A percentile compares a stretch with the other conserved stretches of the same genome.
These are phyloP conservation scores for Talaromyces verruculosus DNA, from an alignment of 2,329 filamentous ascomycete species.

Conservation along the genomic window DNA sequence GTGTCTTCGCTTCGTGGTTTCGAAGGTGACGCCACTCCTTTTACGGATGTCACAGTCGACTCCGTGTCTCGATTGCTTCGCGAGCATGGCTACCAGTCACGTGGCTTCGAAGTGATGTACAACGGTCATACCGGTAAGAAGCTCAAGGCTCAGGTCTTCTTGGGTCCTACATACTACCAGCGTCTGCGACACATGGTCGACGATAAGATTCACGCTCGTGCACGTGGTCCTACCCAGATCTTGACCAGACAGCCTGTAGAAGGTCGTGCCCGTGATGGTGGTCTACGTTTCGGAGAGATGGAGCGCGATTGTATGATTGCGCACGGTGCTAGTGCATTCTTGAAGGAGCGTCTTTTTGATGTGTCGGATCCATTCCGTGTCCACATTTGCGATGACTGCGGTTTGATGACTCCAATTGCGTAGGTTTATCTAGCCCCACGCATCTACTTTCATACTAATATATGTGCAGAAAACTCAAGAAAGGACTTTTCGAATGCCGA, in stretches of 20 bases:
- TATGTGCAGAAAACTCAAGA: slow-evolving; percentile 74
- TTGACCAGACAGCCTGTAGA: slow-evolving; percentile 96
- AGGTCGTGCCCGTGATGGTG: slow-evolving; percentile 95
- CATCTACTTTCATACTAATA: slow-evolving; percentile 27
- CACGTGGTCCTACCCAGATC: slow-evolving; percentile 93
- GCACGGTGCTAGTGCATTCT: slow-evolving; percentile 93
- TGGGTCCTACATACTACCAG: slow-evolving; percentile 98
- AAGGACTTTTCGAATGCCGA: slow-evolving; percentile 93
- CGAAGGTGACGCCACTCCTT: slow-evolving; percentile 96
- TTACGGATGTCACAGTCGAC: slow-evolving; percentile 96
- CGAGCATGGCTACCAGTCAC: slow-evolving; percentile 90
- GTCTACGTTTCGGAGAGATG: slow-evolving; percentile 99
- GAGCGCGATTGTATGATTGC: slow-evolving; percentile 99
- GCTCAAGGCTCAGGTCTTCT: slow-evolving; percentile 89
- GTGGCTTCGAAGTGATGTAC: slow-evolving; percentile 98
- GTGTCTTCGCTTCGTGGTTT: slow-evolving; percentile 89
- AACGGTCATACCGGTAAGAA: slow-evolving; percentile 96
- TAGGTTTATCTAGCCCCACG: slow-evolving; percentile 58
- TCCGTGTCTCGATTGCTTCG: slow-evolving; percentile 83
- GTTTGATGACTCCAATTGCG: slow-evolving; percentile 98
- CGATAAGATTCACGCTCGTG: slow-evolving; percentile 99
- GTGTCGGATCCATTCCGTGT: slow-evolving; percentile 97
- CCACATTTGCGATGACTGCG: slow-evolving; percentile 97
- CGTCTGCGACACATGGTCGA: slow-evolving; percentile 99
- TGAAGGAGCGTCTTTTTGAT: slow-evolving; percentile 96